A percentile compares a stretch with the other conserved stretches of the same genome.
These are phyloP conservation scores for Ceratocystiopsis minuta DNA, from an alignment of 2,329 filamentous ascomycete species.

Conservation along the genomic window DNA sequence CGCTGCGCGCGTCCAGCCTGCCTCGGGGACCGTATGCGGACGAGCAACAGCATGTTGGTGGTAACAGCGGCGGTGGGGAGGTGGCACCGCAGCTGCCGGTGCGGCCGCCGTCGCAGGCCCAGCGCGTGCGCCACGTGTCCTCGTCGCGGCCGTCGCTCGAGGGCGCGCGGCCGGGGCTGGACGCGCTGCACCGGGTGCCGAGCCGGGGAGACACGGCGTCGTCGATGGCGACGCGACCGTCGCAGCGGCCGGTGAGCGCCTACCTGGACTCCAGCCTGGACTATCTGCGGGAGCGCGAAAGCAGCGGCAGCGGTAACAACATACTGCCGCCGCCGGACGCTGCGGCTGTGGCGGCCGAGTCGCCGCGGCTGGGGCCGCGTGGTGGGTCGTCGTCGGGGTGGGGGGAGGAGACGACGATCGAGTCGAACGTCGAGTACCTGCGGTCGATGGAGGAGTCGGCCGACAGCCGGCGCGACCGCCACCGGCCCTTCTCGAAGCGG, in stretches of 20 bases:
- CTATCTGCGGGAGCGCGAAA: conserved; percentile 60
- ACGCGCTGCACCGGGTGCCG: conserved; percentile 30
- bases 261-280: conserved; percentile 72
- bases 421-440: conserved; percentile 69
- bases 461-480: conserved; percentile 29
- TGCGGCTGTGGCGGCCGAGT: conserved; percentile 18
- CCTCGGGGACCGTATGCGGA: conserved; percentile 11
- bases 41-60: background rate
- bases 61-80: conserved; percentile 12
- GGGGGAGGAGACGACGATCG: conserved; percentile 45
- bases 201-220: conserved; percentile 10
- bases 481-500: conserved; percentile 43
- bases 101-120: conserved; percentile 13
- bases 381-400: background rate
- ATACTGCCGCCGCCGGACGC: conserved; percentile 20
- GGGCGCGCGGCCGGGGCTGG: conserved; percentile 44
- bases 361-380: conserved; percentile 18
- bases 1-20: conserved; percentile 20
- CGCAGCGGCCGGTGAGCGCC: conserved; percentile 53
- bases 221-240: conserved; percentile 24
- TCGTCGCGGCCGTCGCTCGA: conserved; percentile 54
- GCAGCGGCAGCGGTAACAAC: conserved; percentile 22
- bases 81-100: background rate
- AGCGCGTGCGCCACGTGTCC: conserved; percentile 24
- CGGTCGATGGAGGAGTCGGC: conserved; percentile 29